phyloP scores from a whole-genome alignment of 116 monocot species.

The Cymodocea nodosa region DNA sequence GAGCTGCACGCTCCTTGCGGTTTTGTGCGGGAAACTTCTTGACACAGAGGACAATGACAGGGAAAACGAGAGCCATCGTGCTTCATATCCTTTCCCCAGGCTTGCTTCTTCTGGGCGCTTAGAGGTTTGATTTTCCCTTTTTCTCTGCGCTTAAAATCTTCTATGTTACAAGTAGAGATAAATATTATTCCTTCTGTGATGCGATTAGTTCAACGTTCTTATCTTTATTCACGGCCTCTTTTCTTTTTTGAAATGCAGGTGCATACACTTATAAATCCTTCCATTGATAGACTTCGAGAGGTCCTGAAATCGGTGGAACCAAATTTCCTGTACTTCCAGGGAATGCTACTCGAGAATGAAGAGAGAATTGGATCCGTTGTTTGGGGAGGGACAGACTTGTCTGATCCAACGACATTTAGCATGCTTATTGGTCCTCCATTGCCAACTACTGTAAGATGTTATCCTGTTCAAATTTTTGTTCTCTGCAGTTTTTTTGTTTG shows the following conservation, averaged over 20 bases:
- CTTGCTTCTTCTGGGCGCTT: constrained; percentile 57
- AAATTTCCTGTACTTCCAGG: constrained; percentile 56
- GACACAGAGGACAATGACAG: constrained; percentile 5
- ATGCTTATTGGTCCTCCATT: constrained; percentile 39
- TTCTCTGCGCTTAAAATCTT: background rate
- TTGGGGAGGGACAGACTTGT: constrained; percentile 37
- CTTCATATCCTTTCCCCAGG: constrained; percentile 45
- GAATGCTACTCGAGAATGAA: constrained; percentile 45
- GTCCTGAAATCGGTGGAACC: constrained; percentile 31
- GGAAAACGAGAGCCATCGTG: constrained; percentile 1
- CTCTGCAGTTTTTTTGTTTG: too few species aligned
- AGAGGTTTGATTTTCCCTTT: constrained; percentile 27
- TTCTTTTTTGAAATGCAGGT: constrained; percentile 38
- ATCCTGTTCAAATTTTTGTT: too few species aligned
- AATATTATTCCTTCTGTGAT: too few species aligned
- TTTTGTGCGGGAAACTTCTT: constrained; percentile 44
- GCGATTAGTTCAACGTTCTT: background rate
- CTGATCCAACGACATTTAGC: constrained; percentile 30
- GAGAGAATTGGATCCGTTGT: constrained; percentile 49
- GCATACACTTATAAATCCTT: constrained; percentile 58
- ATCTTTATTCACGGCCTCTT: too few species aligned
- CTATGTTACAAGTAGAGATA: too few species aligned
- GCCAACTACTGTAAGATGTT: constrained; percentile 52
- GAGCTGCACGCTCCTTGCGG: constrained; percentile 57
- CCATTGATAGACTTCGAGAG: constrained; percentile 36